A percentile compares a stretch with the other conserved stretches of the same genome.
These are phyloP conservation scores for Vachellia collinsii DNA, from an alignment of 306 rosid genomes.

Conservation along the genomic window DNA sequence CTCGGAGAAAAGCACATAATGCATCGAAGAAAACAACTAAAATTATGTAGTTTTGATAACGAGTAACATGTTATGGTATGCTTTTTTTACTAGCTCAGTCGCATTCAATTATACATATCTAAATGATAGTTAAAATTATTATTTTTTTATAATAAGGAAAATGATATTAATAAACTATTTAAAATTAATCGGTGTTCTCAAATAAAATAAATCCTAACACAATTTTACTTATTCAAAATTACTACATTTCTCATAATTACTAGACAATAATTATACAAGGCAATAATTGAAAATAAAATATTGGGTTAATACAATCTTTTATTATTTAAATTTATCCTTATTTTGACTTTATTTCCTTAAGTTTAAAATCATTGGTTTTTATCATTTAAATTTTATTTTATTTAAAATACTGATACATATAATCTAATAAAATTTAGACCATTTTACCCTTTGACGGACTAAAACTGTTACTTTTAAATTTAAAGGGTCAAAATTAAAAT, in stretches of 20 bases:
- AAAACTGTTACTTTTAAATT: too few relatives aligned
- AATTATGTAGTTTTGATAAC: background rate
- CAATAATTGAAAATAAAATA: background rate
- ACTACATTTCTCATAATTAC: background rate
- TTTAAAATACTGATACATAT: too few relatives aligned
- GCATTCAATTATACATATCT: background rate
- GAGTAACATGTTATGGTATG: background rate
- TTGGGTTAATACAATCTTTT: too few relatives aligned
- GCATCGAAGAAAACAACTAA: background rate
- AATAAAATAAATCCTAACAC: background rate
- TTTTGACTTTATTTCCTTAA: too few relatives aligned
- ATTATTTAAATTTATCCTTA: too few relatives aligned
- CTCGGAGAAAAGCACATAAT: background rate
- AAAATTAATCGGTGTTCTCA: background rate
- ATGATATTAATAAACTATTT: background rate
- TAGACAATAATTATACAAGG: background rate
- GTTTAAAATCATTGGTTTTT: too few relatives aligned
- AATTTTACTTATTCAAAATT: background rate
- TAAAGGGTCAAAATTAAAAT: too few relatives aligned
- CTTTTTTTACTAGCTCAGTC: background rate
- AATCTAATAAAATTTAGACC: too few relatives aligned
- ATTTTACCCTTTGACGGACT: too few relatives aligned
- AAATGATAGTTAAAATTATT: too few relatives aligned
- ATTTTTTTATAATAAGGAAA: too few relatives aligned
- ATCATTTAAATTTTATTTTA: too few relatives aligned